Evolutionary conservation across 2,329 filamentous ascomycete species (phyloP), one percentile per base, ranked within the genome.

Genomic region (Penicillium sp.): DNA sequence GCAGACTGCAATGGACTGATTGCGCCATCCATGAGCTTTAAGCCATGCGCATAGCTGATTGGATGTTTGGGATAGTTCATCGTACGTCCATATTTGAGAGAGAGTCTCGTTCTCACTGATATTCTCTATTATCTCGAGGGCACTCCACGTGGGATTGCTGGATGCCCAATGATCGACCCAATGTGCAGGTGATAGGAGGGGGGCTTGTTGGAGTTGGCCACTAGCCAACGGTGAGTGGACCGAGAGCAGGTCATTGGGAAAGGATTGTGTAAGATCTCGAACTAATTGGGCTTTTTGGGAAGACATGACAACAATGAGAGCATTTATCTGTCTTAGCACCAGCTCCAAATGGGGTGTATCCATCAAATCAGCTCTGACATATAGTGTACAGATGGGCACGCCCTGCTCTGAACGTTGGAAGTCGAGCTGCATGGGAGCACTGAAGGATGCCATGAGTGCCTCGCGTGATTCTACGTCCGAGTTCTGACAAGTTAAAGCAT

Each of bases 111-210:
- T 17, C 21, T 54, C 52, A 15, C n/a, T 54, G 33, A 54, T 49
- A 9, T 27, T 43, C 13, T 29, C 21, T 27, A 54, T 47, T 10
- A 54, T 54, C 17, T 54, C 52, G 17, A 54, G 33, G 17, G 42
- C 52, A 13, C 39, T 48, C 52, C 52, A 54, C 4, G 31, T 19
- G 13, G 43, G 43, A 19, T 54, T 47, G 13, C 5, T 47, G 21
- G 52, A 45, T 33, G 52, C 52, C 52, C 52, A 54, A 35, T 49
- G 33, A 31, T 54, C 52, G 21, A 54, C 52, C 52, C 52, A 54
- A 31, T 48, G 43, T 21, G 52, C 43, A 17, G 52, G 52, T 3
- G 43, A 54, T 38, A 54, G 7, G 1, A 48, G 15, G n/a, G 52
- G 52, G 6, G 52, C 52, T 6, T 33, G 36, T 33, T 38, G 13